Evolutionary conservation across 2,329 filamentous ascomycete species (phyloP), one percentile per base, ranked within the genome.

Genomic region (Monosporascus sp.): DNA sequence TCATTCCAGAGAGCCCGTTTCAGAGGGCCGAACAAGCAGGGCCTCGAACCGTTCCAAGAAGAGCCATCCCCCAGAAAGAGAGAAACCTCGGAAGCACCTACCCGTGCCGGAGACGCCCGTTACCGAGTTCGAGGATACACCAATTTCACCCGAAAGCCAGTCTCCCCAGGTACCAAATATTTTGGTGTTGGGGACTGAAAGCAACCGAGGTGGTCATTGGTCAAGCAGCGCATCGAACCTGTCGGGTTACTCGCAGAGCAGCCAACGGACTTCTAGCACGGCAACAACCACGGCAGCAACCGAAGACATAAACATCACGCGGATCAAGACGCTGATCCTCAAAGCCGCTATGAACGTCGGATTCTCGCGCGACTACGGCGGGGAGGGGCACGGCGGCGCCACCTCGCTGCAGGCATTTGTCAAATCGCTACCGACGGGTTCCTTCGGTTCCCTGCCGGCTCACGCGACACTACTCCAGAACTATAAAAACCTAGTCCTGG

Each of bases 91-190:
- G 51, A 79, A 76, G 51, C 69, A 71, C 18, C 72, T 70, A 3
- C 72, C 74, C 2, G 80, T 86, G 5, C 92, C 92, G 1, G 93
- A 97, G 72, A 97, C 92, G 0, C 92, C 92, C 0, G 93, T 93
- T 1, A 97, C 92, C 5, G 91, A 97, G 61, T 97, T 97, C 62
- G 93, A 97, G 68, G 92, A 97, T 66, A 90, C 88, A 0, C 86
- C 89, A 4, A 82, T 90, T 44, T 95, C 91, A 0, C 88, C 88
- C 0, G 89, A 93, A 52, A 89, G 89, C 59, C 83, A 86, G 45
- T 87, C 82, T 7, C 82, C 86, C 0, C 86, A 85, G 39, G 82
- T 91, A 51, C 92, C 90, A 6, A 95, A 96, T 65, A 96, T 97
- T 61, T 79, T 96, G 50, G 86, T 97, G 0, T 80, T 96, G 0